Conservation (phyloP, 306 rosid genomes). For the Lupinus albus region DNA sequence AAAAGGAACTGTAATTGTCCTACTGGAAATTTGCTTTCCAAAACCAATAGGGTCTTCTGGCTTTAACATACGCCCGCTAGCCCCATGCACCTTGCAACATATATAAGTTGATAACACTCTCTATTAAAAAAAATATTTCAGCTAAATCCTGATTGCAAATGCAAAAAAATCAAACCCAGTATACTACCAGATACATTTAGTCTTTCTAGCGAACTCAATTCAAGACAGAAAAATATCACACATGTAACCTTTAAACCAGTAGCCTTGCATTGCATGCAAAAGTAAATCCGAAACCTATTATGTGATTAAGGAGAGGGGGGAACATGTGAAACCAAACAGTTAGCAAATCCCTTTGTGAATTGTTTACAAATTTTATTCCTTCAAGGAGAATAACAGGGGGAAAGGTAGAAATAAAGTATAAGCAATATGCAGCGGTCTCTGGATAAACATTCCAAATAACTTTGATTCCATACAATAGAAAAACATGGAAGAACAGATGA, state of each 20-base stretch:
- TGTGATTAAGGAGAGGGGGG: not conserved
- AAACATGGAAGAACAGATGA: slow-evolving; percentile 50
- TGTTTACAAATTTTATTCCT: slow-evolving; percentile 55
- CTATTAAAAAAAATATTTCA: not conserved
- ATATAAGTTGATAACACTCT: not conserved
- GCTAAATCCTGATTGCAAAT: not conserved
- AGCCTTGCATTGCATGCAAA: not conserved
- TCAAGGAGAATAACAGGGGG: slow-evolving; percentile 35
- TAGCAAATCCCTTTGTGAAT: slow-evolving; percentile 27
- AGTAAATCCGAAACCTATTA: not conserved
- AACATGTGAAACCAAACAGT: slow-evolving; percentile 16
- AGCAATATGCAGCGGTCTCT: slow-evolving; percentile 43
- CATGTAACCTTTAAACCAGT: too few relatives aligned
- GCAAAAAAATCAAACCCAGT: not conserved
- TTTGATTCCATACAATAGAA: slow-evolving; percentile 45
- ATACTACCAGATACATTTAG: too few relatives aligned
- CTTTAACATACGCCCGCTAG: too few relatives aligned
- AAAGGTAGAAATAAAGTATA: slow-evolving; percentile 37
- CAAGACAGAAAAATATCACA: too few relatives aligned
- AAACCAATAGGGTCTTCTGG: too few relatives aligned
- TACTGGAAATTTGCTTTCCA: too few relatives aligned
- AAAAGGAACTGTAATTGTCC: too few relatives aligned
- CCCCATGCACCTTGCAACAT: too few relatives aligned
- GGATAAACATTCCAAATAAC: slow-evolving; percentile 51
- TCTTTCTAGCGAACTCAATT: not conserved